Evolutionary conservation across 2,329 filamentous ascomycete genomes (phyloP).

Genomic region (Lasiodiplodia sp.): DNA sequence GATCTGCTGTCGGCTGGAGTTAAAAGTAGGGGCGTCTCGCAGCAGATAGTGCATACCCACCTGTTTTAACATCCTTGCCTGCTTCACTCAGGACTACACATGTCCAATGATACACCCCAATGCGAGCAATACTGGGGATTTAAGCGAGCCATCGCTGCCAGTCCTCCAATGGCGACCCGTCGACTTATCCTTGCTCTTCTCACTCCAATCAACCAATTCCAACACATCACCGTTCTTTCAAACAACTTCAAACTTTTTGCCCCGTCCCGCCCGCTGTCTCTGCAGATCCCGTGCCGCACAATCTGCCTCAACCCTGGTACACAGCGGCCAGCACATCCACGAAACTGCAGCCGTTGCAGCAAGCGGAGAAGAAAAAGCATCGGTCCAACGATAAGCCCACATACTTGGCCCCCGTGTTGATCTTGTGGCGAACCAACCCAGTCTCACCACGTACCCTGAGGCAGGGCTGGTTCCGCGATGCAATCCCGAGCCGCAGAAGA

Average conservation of each 20-base stretch:
- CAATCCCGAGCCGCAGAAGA: neutral
- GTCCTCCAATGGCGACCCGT: neutral
- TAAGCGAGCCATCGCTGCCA: neutral
- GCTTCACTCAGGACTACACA: neutral
- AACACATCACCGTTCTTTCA: neutral
- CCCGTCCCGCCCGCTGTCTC: neutral
- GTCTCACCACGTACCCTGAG: neutral
- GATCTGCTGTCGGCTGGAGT: neutral
- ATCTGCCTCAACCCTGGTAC: neutral
- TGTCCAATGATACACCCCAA: neutral
- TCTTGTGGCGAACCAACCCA: neutral
- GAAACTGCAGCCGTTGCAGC: slow-evolving; percentile 7
- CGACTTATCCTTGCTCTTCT: neutral
- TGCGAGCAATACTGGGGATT: neutral
- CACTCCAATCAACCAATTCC: neutral
- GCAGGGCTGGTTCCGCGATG: neutral
- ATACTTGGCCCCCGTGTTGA: neutral
- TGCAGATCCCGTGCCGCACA: neutral
- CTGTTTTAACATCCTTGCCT: neutral
- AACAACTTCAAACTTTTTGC: neutral
- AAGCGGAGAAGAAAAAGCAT: neutral
- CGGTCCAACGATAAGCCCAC: neutral
- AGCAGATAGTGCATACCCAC: neutral
- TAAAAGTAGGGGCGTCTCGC: neutral
- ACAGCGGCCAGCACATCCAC: neutral